Evolutionary conservation across 768 basidiomycete genomes (phyloP).

Genomic region (Mycena haematopus): DNA sequence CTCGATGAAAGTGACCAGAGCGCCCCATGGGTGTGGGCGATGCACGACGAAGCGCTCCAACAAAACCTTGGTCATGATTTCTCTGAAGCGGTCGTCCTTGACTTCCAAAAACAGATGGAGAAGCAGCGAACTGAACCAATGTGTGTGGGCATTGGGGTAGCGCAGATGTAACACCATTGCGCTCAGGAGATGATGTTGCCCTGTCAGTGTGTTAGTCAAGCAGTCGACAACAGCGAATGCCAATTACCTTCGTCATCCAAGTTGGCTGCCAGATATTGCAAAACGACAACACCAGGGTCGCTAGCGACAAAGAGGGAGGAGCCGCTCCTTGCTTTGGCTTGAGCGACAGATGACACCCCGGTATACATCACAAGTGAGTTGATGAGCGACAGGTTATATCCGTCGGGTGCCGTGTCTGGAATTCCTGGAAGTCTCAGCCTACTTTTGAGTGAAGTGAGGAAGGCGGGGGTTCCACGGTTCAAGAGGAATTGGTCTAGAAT

Average conservation of each 20-base stretch:
- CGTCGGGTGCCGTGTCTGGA: conserved; percentile 56
- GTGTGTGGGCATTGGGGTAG: conserved; percentile 98
- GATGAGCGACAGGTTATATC: conserved; percentile 88
- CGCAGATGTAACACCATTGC: conserved; percentile 95
- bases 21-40: conserved; percentile 96
- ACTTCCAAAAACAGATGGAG: conserved; percentile 87
- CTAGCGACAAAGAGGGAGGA: conserved; percentile 80
- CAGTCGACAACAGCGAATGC: not conserved
- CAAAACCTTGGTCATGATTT: conserved; percentile 87
- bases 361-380: conserved; percentile 96
- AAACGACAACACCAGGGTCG: conserved; percentile 83
- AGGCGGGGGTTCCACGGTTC: conserved; percentile 72
- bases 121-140: conserved; percentile 94
- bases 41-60: conserved; percentile 94
- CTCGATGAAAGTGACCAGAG: conserved; percentile 92
- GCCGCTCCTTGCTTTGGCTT: conserved; percentile 86
- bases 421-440: conserved; percentile 62
- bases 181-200: conserved; percentile 93
- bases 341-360: conserved; percentile 90
- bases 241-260: conserved; percentile 89
- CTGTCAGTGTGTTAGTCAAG: conserved; percentile 46
- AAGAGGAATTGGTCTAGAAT: conserved; percentile 88
- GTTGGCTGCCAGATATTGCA: conserved; percentile 83
- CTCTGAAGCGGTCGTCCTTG: conserved; percentile 76
- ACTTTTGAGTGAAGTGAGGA: conserved; percentile 80